Base-by-base conservation (phyloP, 2,329 filamentous ascomycete species). In the Ceratocystiopsis minuta region DNA sequence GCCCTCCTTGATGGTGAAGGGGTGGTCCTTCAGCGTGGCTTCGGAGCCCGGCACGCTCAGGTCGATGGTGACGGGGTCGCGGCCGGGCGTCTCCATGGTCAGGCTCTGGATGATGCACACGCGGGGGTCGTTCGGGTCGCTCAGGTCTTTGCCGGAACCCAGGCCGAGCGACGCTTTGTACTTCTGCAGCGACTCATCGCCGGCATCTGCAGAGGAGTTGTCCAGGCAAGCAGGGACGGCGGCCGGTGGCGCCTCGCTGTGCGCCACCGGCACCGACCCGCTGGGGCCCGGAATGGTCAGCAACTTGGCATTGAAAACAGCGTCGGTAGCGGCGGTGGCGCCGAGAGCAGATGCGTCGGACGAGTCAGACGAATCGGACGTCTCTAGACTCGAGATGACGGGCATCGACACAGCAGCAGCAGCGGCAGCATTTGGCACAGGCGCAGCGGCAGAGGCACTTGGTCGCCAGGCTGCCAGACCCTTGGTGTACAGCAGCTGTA, bases 111-210 rank as follows among this genome's bases (percentile, higher is more conserved):
- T 95, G 64, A 95, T 87, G 65, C 86, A 93, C 58, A 83, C 84
- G 53, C 88, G 82, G 39, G 81, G 76, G 57, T 96, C 88, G 57
- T 70, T 83, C 53, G 80, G 74, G 58, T 87, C 75, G 43, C 76
- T 80, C 46, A 84, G 71, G 52, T 79, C 71, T 39, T 70, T 74
- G 56, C 80, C 80, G 52, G 75, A 77, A 49, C 78, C 75, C 46
- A 96, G 77, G 52, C 90, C 90, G 47, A 98, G 80, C 13, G 88
- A 96, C 56, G 88, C 75, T 70, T 98, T 98, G 81, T 93, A 98
- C 55, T 88, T 81, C 65, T 92, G 83, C 54, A 98, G 79, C 47
- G 88, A 90, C 63, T 96, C 88, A 60, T 98, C 90, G 54, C 82
- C 66, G 51, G 70, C 67, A 55, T 78, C 69, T 78, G 54, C 24